phyloP scores from a whole-genome alignment of 148 eudicot species.

The Silene conica region DNA sequence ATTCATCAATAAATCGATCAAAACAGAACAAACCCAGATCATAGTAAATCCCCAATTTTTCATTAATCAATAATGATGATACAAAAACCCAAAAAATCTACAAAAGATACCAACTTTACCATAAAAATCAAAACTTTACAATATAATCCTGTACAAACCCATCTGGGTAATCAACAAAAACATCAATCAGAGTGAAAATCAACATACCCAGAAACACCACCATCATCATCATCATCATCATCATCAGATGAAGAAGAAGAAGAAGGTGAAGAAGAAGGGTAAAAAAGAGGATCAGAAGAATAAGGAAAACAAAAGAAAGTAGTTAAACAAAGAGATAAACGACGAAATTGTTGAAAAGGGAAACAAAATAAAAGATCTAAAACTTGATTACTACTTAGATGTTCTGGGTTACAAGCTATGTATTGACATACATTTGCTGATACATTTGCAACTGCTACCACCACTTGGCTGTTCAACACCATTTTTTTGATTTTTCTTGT shows the following conservation, averaged over 20 bases:
- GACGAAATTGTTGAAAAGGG: constrained; percentile 70
- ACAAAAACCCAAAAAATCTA: constrained; percentile 3
- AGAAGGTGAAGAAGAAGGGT: constrained; percentile 30
- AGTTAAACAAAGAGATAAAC: constrained; percentile 56
- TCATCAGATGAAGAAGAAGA: constrained; percentile 11
- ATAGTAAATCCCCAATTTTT: constrained; percentile 1
- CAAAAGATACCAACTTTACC: neutral
- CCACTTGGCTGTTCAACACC: constrained; percentile 72
- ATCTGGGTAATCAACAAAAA: neutral
- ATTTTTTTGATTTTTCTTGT: constrained; percentile 4
- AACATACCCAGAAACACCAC: constrained; percentile 5
- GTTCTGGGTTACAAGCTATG: constrained; percentile 79
- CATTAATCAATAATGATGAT: neutral
- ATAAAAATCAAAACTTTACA: constrained; percentile 15
- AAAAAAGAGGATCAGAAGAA: constrained; percentile 31
- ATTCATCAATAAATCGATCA: neutral
- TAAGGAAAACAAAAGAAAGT: constrained; percentile 61
- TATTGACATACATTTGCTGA: constrained; percentile 77
- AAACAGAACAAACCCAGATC: neutral
- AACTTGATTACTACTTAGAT: constrained; percentile 55
- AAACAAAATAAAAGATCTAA: constrained; percentile 71
- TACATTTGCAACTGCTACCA: constrained; percentile 54
- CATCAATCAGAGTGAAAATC: constrained; percentile 25
- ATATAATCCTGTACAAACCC: constrained; percentile 14
- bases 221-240: neutral